These are phyloP conservation scores for Silybum marianum DNA, from an alignment of 129 eudicot genomes.

Conservation along the genomic window DNA sequence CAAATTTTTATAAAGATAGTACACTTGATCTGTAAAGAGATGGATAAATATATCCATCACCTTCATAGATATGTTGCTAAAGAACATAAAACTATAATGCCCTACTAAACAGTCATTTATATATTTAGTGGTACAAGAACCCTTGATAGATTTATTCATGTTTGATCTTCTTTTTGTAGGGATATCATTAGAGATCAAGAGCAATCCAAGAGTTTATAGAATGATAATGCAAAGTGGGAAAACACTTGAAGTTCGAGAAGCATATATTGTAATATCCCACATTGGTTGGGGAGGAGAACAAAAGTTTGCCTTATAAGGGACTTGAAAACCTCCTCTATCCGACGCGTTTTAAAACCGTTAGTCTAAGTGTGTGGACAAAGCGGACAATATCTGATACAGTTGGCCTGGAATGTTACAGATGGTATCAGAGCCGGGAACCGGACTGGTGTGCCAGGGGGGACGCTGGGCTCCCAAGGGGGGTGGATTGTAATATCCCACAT, in stretches of 20 bases:
- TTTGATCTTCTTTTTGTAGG: not conserved
- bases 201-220: not conserved
- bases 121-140: slow-evolving; percentile 10
- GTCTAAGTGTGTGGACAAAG: no score
- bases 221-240: slow-evolving; percentile 5
- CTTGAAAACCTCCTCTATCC: no score
- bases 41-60: not conserved
- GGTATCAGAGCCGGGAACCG: no score
- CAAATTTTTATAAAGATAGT: not conserved
- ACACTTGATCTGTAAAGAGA: not conserved
- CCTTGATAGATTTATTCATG: not conserved
- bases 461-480: no score
- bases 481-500: no score
- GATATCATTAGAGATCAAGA: not conserved
- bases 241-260: not conserved
- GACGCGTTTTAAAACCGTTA: no score
- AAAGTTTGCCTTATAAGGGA: no score
- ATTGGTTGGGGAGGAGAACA: no score
- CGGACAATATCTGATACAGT: no score
- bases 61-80: slow-evolving; percentile 14
- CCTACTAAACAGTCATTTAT: not conserved
- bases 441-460: no score
- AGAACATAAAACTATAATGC: not conserved
- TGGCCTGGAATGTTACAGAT: no score
- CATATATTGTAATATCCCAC: no score